phyloP scores from a whole-genome alignment of 1,139 yeast species.

The Hanseniaspora gamundiae region DNA sequence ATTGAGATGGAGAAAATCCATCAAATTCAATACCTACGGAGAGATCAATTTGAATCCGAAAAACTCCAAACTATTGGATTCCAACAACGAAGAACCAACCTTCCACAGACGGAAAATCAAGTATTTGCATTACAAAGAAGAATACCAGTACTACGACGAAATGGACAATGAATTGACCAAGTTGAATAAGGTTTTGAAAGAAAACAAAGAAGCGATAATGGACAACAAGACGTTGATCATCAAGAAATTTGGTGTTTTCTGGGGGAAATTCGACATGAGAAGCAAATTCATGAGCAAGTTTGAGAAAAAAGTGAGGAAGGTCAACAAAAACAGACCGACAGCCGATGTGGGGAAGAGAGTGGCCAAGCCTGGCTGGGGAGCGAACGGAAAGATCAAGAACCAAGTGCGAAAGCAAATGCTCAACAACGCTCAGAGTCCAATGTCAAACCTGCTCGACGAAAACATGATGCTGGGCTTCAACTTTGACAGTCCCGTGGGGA shows the following conservation, averaged over 20 bases:
- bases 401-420: neutral
- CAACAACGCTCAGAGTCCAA: conserved; percentile 2
- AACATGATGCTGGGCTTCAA: conserved; percentile 10
- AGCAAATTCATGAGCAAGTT: conserved; percentile 2
- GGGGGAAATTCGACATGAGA: conserved; percentile 21
- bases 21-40: conserved; percentile 33
- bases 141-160: conserved; percentile 65
- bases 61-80: conserved; percentile 17
- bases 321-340: neutral
- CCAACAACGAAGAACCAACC: conserved; percentile 17
- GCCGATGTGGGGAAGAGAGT: neutral
- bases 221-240: conserved; percentile 42
- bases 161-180: conserved; percentile 63
- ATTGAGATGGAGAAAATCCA: conserved; percentile 60
- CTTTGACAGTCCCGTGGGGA: conserved; percentile 20
- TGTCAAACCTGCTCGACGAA: conserved; percentile 1
- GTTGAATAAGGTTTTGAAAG: conserved; percentile 34
- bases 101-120: conserved; percentile 57
- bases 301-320: no score
- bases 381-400: neutral
- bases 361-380: no score
- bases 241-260: conserved; percentile 83
- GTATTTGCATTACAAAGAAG: conserved; percentile 55
- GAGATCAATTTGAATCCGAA: conserved; percentile 21
- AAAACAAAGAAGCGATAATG: conserved; percentile 31